These are phyloP conservation scores for Gossypium davidsonii DNA, from an alignment of 441 rosid genomes.

Conservation along the genomic window DNA sequence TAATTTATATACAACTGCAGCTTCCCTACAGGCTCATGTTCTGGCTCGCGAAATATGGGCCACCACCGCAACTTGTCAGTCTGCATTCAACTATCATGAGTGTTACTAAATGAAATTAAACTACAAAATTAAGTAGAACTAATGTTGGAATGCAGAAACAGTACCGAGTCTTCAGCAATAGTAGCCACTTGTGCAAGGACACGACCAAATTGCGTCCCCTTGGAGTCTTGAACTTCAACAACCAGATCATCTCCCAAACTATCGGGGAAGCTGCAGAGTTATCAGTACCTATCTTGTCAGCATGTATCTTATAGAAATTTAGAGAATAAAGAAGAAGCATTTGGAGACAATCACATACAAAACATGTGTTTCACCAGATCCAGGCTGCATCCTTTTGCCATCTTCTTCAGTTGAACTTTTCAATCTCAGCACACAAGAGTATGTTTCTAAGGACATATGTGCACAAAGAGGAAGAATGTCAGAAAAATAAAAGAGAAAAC, in stretches of 20 bases:
- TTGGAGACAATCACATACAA: conserved; percentile 57
- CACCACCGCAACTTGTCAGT: conserved; percentile 93
- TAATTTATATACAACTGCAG: conserved; percentile 76
- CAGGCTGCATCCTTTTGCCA: conserved; percentile 75
- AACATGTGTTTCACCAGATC: conserved; percentile 90
- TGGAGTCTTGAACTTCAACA: conserved; percentile 82
- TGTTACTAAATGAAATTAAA: conserved; percentile 19
- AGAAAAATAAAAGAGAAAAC: conserved; percentile 11
- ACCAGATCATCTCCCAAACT: conserved; percentile 88
- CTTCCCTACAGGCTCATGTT: conserved; percentile 85
- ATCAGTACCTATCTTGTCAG: conserved; percentile 23
- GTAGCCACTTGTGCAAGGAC: conserved; percentile 88
- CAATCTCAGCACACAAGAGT: conserved; percentile 65
- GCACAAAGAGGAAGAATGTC: background rate
- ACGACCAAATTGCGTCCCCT: conserved; percentile 81
- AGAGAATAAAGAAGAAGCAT: conserved; percentile 7
- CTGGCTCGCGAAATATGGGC: conserved; percentile 90
- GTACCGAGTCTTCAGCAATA: conserved; percentile 75
- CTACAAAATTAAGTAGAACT: conserved; percentile 6
- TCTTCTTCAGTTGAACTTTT: conserved; percentile 85
- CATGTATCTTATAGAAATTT: conserved; percentile 13
- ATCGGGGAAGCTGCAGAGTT: conserved; percentile 87
- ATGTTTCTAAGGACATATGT: conserved; percentile 52
- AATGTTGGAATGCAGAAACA: conserved; percentile 12
- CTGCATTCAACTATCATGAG: conserved; percentile 48